Evolutionary conservation across 768 basidiomycete species (phyloP).

Genomic region (Xerocomus potaroensis): DNA sequence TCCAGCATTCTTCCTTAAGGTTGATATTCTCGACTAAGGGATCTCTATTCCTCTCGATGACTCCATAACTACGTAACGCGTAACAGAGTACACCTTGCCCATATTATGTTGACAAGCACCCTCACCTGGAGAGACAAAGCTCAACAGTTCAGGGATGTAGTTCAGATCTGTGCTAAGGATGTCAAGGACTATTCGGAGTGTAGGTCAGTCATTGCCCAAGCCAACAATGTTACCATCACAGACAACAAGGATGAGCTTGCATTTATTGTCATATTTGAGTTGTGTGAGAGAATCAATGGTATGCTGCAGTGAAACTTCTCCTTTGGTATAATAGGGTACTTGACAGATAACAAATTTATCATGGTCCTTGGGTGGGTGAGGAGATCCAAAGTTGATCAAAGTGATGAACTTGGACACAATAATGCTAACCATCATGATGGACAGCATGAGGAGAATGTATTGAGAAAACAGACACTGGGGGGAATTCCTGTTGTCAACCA

Average conservation of each 20-base stretch:
- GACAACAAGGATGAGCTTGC: slow-evolving; percentile 87
- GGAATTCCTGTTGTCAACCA: slow-evolving; percentile 88
- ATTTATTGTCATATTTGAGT: slow-evolving; percentile 97
- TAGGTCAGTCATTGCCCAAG: slow-evolving; percentile 93
- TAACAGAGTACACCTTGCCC: slow-evolving; percentile 97
- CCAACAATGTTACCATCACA: slow-evolving; percentile 99
- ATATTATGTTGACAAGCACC: slow-evolving; percentile 96
- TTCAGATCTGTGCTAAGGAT: slow-evolving; percentile 94
- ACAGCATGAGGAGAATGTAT: slow-evolving; percentile 86
- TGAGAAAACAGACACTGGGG: slow-evolving; percentile 88
- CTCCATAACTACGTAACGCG: no score
- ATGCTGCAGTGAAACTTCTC: slow-evolving; percentile 73
- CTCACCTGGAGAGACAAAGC: slow-evolving; percentile 91
- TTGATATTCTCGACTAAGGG: no score
- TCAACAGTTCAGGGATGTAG: slow-evolving; percentile 89
- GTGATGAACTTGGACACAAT: slow-evolving; percentile 97
- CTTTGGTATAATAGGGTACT: slow-evolving; percentile 98
- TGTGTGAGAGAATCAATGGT: slow-evolving; percentile 94
- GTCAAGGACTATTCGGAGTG: slow-evolving; percentile 93
- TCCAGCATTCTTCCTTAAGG: no score
- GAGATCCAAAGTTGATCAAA: slow-evolving; percentile 75
- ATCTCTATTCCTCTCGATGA: no score
- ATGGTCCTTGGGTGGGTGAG: slow-evolving; percentile 86
- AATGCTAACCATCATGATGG: slow-evolving; percentile 88
- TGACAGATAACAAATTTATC: slow-evolving; percentile 98